These are phyloP conservation scores for Mycena maculata DNA, from an alignment of 768 basidiomycete species.

Conservation along the genomic window DNA sequence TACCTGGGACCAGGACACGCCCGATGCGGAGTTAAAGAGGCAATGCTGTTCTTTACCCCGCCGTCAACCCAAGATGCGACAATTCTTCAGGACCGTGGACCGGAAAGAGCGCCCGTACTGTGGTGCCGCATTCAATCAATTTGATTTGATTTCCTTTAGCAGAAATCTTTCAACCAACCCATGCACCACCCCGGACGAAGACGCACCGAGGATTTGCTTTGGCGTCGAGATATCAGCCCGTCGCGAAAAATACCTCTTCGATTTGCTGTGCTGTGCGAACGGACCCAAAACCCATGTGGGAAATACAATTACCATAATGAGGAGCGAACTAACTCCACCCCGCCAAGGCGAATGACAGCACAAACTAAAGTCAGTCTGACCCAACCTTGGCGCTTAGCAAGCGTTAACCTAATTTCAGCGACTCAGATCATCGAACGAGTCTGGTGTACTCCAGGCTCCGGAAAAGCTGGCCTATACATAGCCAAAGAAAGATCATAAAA, in stretches of 20 bases:
- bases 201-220: background rate
- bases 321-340: background rate
- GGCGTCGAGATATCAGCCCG: background rate
- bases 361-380: background rate
- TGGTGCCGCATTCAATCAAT: too few relatives aligned
- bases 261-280: background rate
- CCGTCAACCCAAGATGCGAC: background rate
- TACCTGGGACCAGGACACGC: background rate
- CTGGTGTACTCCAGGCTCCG: too few relatives aligned
- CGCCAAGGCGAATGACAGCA: background rate
- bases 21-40: constrained; percentile 14
- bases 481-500: background rate
- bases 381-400: background rate
- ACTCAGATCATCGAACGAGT: too few relatives aligned
- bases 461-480: too few relatives aligned
- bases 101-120: too few relatives aligned
- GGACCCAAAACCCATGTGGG: background rate
- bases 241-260: background rate
- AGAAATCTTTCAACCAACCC: too few relatives aligned
- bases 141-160: too few relatives aligned
- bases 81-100: background rate
- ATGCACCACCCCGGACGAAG: too few relatives aligned
- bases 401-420: too few relatives aligned
- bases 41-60: background rate
- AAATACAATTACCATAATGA: background rate